Percentiles rank a stretch among this genome's conserved stretches.
Conservation (phyloP, 257 asterid genomes). For the Nicotiana otophora region DNA sequence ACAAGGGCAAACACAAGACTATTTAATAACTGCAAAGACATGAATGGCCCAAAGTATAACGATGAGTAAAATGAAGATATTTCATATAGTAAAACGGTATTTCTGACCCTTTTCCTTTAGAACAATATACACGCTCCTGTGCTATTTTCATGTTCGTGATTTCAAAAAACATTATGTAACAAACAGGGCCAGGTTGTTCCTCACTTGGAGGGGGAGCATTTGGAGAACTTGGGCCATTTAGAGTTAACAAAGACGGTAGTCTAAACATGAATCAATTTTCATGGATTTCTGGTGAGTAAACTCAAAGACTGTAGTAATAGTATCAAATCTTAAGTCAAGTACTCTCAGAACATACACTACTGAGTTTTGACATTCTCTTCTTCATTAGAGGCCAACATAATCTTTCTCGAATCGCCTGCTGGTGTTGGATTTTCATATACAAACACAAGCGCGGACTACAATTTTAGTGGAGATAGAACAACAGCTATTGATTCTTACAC, state of each 20-base stretch:
- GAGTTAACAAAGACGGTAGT: constrained; percentile 12
- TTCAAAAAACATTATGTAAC: not conserved
- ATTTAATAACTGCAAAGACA: no score
- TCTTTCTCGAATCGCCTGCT: constrained; percentile 22
- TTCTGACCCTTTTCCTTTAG: not conserved
- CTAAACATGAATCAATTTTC: constrained; percentile 11
- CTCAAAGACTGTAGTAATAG: not conserved
- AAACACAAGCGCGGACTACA: constrained; percentile 12
- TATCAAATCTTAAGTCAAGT: not conserved
- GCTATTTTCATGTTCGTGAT: not conserved
- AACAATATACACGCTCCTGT: not conserved
- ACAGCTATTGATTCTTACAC: constrained; percentile 23
- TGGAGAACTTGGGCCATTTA: constrained; percentile 20
- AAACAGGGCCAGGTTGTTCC: constrained; percentile 18
- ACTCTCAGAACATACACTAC: not conserved
- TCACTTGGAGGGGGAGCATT: constrained; percentile 21
- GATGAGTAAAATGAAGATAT: no score
- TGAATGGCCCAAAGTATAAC: no score
- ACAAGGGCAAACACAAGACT: no score
- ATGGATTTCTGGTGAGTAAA: constrained; percentile 16
- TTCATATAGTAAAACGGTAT: no score
- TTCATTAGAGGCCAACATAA: constrained; percentile 19
- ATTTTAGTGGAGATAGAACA: constrained; percentile 6
- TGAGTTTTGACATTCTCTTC: not conserved
- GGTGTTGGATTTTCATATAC: constrained; percentile 27